Percentiles rank a stretch among this genome's conserved stretches.
Evolutionary conservation across 768 basidiomycete genomes (phyloP).

Genomic region (Hygrocybe coccinea): DNA sequence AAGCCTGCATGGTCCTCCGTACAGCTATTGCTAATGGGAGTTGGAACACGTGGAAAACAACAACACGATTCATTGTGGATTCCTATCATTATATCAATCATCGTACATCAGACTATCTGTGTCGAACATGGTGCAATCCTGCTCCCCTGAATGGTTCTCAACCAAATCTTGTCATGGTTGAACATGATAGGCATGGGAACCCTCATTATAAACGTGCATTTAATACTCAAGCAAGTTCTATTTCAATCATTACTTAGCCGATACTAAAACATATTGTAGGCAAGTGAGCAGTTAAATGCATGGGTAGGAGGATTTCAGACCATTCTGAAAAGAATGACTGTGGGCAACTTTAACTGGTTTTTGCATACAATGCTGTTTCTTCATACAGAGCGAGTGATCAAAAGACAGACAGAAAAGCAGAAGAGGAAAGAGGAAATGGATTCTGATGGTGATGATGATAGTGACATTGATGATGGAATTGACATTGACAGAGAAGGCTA

Average conservation of each 20-base stretch:
- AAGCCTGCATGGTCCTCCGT: slow-evolving; percentile 6
- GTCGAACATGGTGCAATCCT: slow-evolving; percentile 11
- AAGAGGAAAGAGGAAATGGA: background rate
- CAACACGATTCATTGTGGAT: slow-evolving; percentile 23
- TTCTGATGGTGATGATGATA: background rate
- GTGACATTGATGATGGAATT: background rate
- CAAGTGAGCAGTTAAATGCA: slow-evolving; percentile 31
- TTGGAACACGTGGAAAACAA: slow-evolving; percentile 10
- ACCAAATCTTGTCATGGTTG: slow-evolving; percentile 26
- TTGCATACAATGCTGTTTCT: background rate
- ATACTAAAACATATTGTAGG: slow-evolving; percentile 11
- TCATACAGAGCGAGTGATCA: background rate
- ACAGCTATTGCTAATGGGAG: slow-evolving; percentile 6
- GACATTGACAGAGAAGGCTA: no score
- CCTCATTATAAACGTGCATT: slow-evolving; percentile 16
- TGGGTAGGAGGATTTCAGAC: slow-evolving; percentile 31
- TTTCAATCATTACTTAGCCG: background rate
- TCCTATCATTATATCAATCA: slow-evolving; percentile 17
- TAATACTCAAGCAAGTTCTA: background rate
- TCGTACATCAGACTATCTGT: background rate
- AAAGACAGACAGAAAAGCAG: background rate
- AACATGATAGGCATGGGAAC: slow-evolving; percentile 19
- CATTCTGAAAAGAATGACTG: slow-evolving; percentile 24
- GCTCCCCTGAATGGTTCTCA: slow-evolving; percentile 25
- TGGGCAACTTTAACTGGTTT: slow-evolving; percentile 17